Percentiles rank a stretch among this genome's conserved stretches.
Evolutionary conservation across 1,284 basidiomycete species (phyloP).

Genomic region (Volvariella surrecta): DNA sequence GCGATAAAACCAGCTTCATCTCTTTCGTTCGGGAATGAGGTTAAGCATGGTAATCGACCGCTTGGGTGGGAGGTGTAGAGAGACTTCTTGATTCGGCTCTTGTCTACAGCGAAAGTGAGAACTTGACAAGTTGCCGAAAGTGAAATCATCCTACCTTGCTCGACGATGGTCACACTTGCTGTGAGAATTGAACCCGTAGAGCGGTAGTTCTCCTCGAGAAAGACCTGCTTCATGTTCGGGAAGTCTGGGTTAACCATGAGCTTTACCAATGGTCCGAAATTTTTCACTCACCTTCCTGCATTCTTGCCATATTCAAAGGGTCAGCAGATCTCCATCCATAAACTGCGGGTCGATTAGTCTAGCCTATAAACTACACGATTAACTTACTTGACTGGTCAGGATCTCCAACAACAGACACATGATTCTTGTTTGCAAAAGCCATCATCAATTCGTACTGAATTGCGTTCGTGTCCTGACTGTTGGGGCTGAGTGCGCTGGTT

Average conservation of each 20-base stretch:
- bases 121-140: neutral
- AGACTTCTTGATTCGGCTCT: slow-evolving; percentile 67
- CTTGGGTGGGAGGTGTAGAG: slow-evolving; percentile 69
- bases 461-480: slow-evolving; percentile 81
- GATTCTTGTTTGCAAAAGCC: slow-evolving; percentile 49
- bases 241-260: slow-evolving; percentile 43
- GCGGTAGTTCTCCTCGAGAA: slow-evolving; percentile 85
- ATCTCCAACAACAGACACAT: slow-evolving; percentile 85
- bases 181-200: slow-evolving; percentile 76
- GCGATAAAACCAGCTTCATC: slow-evolving; percentile 72
- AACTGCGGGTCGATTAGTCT: slow-evolving; percentile 30
- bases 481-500: slow-evolving; percentile 1
- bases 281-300: slow-evolving; percentile 47
- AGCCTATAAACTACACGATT: neutral
- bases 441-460: slow-evolving; percentile 83
- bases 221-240: slow-evolving; percentile 53
- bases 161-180: slow-evolving; percentile 71
- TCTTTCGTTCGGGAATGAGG: slow-evolving; percentile 38
- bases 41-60: slow-evolving; percentile 49
- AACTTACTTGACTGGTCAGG: slow-evolving; percentile 81
- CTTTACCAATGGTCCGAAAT: slow-evolving; percentile 1
- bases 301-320: slow-evolving; percentile 69
- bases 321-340: slow-evolving; percentile 90
- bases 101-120: slow-evolving; percentile 34
- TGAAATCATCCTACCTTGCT: slow-evolving; percentile 50